Evolutionary conservation across 1,284 basidiomycete species (phyloP).

Genomic region (Porogramme epimiltina): DNA sequence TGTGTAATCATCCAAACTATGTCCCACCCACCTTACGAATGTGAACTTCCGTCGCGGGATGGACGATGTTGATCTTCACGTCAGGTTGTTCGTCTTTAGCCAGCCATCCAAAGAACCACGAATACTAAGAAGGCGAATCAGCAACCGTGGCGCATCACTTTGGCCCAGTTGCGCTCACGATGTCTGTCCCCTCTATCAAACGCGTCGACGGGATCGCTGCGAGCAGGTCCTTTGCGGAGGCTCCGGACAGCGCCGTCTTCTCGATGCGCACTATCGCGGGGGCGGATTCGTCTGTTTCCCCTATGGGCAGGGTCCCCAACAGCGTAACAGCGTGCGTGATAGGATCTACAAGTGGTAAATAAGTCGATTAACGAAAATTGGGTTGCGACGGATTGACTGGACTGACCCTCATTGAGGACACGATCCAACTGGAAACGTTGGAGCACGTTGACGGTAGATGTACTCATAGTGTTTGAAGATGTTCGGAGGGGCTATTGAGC

Average conservation of each 20-base stretch:
- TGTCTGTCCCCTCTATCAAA: constrained; percentile 47
- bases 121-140: constrained; percentile 39
- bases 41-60: constrained; percentile 82
- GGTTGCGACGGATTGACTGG: background rate
- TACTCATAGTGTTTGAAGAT: background rate
- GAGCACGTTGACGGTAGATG: constrained; percentile 22
- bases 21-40: constrained; percentile 63
- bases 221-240: constrained; percentile 27
- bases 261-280: constrained; percentile 64
- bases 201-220: constrained; percentile 34
- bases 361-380: background rate
- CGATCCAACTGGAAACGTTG: constrained; percentile 50
- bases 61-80: constrained; percentile 73
- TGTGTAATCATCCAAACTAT: background rate
- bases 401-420: constrained; percentile 57
- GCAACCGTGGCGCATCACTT: background rate
- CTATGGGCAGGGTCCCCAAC: constrained; percentile 40
- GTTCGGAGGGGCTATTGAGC: too few relatives aligned
- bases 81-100: constrained; percentile 40
- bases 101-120: constrained; percentile 49
- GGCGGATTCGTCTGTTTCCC: constrained; percentile 22
- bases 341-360: constrained; percentile 45
- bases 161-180: constrained; percentile 33
- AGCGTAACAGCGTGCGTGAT: constrained; percentile 46
- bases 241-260: constrained; percentile 50